These are phyloP conservation scores for Apophysomyces ossiformis DNA, from an alignment of 371 early-diverging fungal species.

Conservation along the genomic window DNA sequence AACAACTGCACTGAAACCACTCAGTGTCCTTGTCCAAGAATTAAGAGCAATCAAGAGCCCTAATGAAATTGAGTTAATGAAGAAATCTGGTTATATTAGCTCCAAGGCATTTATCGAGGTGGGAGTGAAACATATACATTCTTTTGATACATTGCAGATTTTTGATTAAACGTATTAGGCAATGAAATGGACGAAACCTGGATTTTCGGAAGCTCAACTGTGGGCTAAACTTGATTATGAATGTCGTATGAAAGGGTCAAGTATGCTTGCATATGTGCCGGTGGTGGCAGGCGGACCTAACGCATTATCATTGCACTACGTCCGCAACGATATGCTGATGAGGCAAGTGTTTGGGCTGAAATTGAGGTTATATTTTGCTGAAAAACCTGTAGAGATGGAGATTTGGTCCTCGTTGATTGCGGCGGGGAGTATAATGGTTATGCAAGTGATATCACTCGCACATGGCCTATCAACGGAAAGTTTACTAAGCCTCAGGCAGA, in stretches of 20 bases:
- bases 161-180: constrained; percentile 35
- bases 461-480: constrained; percentile 92
- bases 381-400: constrained; percentile 64
- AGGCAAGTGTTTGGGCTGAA: constrained; percentile 36
- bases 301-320: constrained; percentile 93
- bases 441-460: constrained; percentile 92
- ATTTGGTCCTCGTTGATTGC: constrained; percentile 90
- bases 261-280: constrained; percentile 92
- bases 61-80: constrained; percentile 80
- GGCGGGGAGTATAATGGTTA: constrained; percentile 92
- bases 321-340: constrained; percentile 78
- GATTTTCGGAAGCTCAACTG: constrained; percentile 77
- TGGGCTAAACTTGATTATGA: constrained; percentile 82
- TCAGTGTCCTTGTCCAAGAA: constrained; percentile 70
- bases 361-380: not conserved
- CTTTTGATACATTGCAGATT: not conserved
- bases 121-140: not conserved
- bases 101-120: constrained; percentile 79
- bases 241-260: constrained; percentile 70
- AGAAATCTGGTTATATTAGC: constrained; percentile 76
- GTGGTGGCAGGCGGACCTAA: constrained; percentile 95
- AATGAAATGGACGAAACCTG: constrained; percentile 73
- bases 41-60: constrained; percentile 79
- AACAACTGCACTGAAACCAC: constrained; percentile 48
- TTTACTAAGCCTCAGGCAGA: constrained; percentile 82